Evolutionary conservation across 2,329 filamentous ascomycete species (phyloP).

Genomic region (Ophiostoma fasciatum): DNA sequence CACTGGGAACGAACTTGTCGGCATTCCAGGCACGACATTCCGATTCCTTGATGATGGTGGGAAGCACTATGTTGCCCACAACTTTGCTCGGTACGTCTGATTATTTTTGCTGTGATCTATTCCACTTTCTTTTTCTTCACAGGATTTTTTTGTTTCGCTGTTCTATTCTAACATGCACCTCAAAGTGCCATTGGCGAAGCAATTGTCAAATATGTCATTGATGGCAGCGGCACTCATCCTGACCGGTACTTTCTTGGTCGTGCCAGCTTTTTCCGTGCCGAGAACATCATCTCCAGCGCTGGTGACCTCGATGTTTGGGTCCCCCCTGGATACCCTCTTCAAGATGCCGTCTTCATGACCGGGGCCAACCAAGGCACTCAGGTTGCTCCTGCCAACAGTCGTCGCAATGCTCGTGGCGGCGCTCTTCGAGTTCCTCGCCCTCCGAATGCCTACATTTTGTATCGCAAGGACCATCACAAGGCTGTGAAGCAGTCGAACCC

Average conservation of each 20-base stretch:
- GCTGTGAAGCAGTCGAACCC: constrained; percentile 20
- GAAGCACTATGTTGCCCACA: constrained; percentile 8
- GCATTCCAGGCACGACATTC: constrained; percentile 7
- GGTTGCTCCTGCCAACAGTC: background rate
- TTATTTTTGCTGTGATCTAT: background rate
- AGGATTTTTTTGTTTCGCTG: background rate
- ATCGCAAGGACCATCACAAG: constrained; percentile 24
- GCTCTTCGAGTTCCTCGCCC: constrained; percentile 20
- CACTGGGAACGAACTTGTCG: constrained; percentile 6
- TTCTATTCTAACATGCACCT: background rate
- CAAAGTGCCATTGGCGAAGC: constrained; percentile 5
- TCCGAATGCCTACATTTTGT: constrained; percentile 28
- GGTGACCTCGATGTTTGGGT: constrained; percentile 8
- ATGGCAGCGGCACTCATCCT: constrained; percentile 8
- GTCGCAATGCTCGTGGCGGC: constrained; percentile 1
- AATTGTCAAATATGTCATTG: constrained; percentile 9
- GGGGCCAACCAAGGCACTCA: background rate
- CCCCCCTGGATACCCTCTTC: constrained; percentile 1
- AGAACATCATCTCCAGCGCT: constrained; percentile 3
- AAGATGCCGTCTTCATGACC: background rate
- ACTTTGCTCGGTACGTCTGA: constrained; percentile 6
- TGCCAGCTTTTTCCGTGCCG: constrained; percentile 2
- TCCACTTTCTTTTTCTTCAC: background rate
- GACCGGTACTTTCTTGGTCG: constrained; percentile 10
- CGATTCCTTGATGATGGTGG: constrained; percentile 8